phyloP scores from a whole-genome alignment of 257 asterid genomes.

The Nicotiana knightiana region DNA sequence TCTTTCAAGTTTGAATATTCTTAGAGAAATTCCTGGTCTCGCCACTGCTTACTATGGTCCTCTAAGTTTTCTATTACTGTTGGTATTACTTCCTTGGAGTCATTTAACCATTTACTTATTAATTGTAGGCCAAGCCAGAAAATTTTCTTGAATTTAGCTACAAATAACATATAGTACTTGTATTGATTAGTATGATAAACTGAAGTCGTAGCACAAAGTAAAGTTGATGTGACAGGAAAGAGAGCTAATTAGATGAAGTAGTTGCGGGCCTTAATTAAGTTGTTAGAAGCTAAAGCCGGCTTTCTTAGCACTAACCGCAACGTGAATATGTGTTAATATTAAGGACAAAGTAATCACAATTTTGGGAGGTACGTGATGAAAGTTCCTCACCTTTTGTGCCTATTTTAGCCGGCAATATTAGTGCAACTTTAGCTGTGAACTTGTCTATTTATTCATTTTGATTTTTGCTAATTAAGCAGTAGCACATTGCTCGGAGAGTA shows the following conservation, averaged over 20 bases:
- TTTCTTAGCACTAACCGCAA: slow-evolving; percentile 30
- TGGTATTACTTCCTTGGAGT: no score
- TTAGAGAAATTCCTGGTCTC: no score
- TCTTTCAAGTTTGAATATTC: no score
- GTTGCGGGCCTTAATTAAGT: slow-evolving; percentile 12
- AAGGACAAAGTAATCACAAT: slow-evolving; percentile 5
- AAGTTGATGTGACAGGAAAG: neutral
- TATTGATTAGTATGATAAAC: neutral
- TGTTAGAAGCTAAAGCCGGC: slow-evolving; percentile 21
- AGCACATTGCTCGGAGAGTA: neutral
- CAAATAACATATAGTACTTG: neutral
- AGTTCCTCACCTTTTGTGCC: slow-evolving; percentile 17
- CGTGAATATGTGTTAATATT: slow-evolving; percentile 25
- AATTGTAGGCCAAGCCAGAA: neutral
- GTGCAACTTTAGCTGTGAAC: slow-evolving; percentile 15
- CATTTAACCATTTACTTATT: no score
- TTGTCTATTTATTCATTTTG: neutral
- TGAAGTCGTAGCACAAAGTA: neutral
- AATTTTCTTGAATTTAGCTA: neutral
- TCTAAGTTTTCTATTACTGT: no score
- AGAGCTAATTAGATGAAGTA: neutral
- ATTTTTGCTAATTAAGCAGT: neutral
- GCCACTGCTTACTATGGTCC: no score
- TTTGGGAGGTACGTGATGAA: neutral
- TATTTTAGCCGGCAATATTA: slow-evolving; percentile 33